These are phyloP conservation scores for Ettlia oleoabundans DNA, from an alignment of 139 green algal genomes.

Conservation along the genomic window DNA sequence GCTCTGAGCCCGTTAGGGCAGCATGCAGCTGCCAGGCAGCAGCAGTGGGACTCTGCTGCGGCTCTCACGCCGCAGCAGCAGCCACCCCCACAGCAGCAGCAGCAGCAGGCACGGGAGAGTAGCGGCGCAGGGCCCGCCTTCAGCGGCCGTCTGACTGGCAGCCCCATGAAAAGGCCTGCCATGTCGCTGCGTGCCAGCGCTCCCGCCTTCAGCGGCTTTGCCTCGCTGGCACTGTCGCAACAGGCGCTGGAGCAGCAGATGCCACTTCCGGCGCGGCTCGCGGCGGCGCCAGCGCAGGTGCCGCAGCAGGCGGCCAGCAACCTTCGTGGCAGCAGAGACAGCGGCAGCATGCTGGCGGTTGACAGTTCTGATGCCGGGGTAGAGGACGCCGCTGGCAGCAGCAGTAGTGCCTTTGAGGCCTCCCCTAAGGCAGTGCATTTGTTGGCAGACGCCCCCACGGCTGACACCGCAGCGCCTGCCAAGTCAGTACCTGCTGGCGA, in stretches of 20 bases:
- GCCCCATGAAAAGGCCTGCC: not conserved
- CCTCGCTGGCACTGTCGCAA: constrained; percentile 17
- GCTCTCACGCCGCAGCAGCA: not conserved
- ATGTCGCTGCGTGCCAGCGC: constrained; percentile 34
- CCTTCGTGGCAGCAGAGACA: constrained; percentile 5
- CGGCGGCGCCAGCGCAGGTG: constrained; percentile 1
- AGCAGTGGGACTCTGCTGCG: constrained; percentile 7
- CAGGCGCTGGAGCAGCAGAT: not conserved
- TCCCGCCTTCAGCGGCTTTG: constrained; percentile 31
- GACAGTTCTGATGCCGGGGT: not conserved
- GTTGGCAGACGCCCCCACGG: too few species aligned
- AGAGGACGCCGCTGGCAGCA: not conserved
- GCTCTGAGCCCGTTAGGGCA: constrained; percentile 20
- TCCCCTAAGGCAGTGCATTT: too few species aligned
- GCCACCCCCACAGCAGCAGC: constrained; percentile 23
- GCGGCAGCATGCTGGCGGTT: not conserved
- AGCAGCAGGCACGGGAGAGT: not conserved
- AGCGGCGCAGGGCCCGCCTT: not conserved
- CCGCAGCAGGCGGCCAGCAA: not conserved
- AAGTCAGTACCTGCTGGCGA: too few species aligned
- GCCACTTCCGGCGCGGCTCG: not conserved
- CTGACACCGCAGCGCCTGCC: too few species aligned
- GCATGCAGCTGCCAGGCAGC: not conserved
- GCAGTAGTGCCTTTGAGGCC: too few species aligned
- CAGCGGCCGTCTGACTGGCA: not conserved